Evolutionary conservation across 192 early-diverging fungal species (phyloP).

Genomic region (Coemansia sp.): DNA sequence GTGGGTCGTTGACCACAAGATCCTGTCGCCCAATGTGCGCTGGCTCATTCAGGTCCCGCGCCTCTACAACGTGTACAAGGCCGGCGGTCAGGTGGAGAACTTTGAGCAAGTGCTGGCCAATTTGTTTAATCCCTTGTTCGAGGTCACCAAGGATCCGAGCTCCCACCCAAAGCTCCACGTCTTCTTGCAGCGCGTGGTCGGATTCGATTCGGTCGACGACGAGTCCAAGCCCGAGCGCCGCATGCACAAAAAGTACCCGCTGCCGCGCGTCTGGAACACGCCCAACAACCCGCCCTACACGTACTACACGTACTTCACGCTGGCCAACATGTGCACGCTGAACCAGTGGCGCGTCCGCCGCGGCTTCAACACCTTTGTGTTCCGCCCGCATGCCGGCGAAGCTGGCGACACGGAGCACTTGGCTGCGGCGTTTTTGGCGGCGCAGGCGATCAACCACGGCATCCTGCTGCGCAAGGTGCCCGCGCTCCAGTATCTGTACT

Average conservation of each 20-base stretch:
- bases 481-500: conserved; percentile 93
- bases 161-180: conserved; percentile 90
- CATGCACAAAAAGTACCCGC: conserved; percentile 80
- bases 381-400: conserved; percentile 94
- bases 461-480: conserved; percentile 94
- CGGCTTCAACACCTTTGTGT: conserved; percentile 90
- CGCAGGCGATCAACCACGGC: conserved; percentile 89
- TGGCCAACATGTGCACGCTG: conserved; percentile 81
- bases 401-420: conserved; percentile 96
- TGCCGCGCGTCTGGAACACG: conserved; percentile 63
- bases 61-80: conserved; percentile 88
- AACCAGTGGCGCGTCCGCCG: conserved; percentile 78
- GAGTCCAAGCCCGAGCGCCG: conserved; percentile 88
- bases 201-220: conserved; percentile 95
- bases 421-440: conserved; percentile 85
- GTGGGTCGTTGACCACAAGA: conserved; percentile 90
- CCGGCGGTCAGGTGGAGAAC: conserved; percentile 60
- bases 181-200: conserved; percentile 92
- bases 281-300: conserved; percentile 87
- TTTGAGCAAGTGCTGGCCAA: conserved; percentile 84
- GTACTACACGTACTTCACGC: conserved; percentile 93
- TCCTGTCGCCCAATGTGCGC: conserved; percentile 90
- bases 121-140: conserved; percentile 89
- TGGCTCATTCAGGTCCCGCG: conserved; percentile 96
- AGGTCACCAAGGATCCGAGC: conserved; percentile 85